Base-by-base conservation (phyloP, 495 filamentous ascomycete species). In the Penicillium simplicissimum region DNA sequence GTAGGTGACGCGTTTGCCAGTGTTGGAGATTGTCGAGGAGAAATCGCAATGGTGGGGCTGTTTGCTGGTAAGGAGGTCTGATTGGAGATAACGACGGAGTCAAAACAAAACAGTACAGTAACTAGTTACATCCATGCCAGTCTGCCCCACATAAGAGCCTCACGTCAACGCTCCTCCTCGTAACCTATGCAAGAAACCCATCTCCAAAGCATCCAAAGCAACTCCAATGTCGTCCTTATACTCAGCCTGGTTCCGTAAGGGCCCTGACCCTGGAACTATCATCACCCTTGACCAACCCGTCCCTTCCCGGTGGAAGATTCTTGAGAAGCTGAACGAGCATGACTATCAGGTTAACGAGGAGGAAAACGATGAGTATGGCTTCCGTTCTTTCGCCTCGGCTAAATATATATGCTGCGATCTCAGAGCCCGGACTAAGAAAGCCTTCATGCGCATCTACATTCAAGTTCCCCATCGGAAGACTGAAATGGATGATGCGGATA, bases 401-500 rank as follows among this genome's bases (percentile, higher is more conserved):
- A 52, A 52, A 33, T 14, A 6, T 17, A 25, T 28, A 13, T 52
- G 49, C 23, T 14, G 25, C 21, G 52, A 55, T 38, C 35, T 15
- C 17, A 40, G 21, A n/a, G 17, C 11, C 33, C 52, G 9, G 14
- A 35, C 51, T 9, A 37, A 54, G 37, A 43, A 54, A 40, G 49
- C 58, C 28, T 60, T 60, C n/a, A 60, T 60, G 58, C 49, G 58
- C 31, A 45, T 60, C 37, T 53, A 60, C 36, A n/a, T 54, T 11
- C 49, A 52, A 33, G 51, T 59, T 28, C 58, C 48, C 25, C 31
- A 55, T 55, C 34, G 52, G 10, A 38, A 14, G 15, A 55, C 52
- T 40, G 34, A 55, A 25, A 55, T 55, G 21, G 34, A 55, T 17
- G 52, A 55, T 55, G 33, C 52, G 33, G 36, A 37, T 13, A 55